Base-by-base conservation (phyloP, 2,329 filamentous ascomycete species). In the Cladosporium sp. region DNA sequence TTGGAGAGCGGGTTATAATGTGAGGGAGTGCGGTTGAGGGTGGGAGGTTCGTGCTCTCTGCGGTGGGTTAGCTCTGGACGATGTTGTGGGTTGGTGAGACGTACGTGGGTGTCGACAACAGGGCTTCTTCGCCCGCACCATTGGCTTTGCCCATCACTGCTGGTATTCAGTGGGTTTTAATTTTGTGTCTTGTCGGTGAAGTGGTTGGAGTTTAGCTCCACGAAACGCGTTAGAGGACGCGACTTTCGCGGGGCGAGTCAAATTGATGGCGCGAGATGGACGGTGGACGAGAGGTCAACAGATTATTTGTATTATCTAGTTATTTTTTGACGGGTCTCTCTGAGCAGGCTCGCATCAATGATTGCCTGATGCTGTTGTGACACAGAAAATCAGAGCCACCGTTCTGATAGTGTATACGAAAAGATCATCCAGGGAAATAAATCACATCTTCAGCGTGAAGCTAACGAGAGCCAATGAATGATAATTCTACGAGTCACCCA, bases 1-100 rank as follows among this genome's bases (percentile, higher is more conserved):
- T 89, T 90, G 64, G 88, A 81, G 32, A 96, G 84, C 0, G 94
- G 88, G 65, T 87, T 89, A 82, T 97, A 98, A 65, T 79, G 73
- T 3, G 87, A 88, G 24, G 82, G 71, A 57, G 78, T 81, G 65
- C 90, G 88, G 59, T 86, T 80, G 26, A 86, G 71, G 18, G 75
- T 72, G n/a, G 76, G 69, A 66, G 78, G 74, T 70, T 80, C 75
- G 47, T 80, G 74, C 59, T 80, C 75, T 2, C 66, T 66, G 30
- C 6, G 38, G 14, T 36, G 30, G 30, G 49, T 59, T 51, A 49
- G 49, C 18, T 38, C 18, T 18, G 24, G 36, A n/a, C 11, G 38
- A 12, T 38, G 1, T n/a, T 12, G 36, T 26, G 30, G 12, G 32
- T 10, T 55, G 41, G 4, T 12, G 28, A 55, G 26, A 34, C 59